Evolutionary conservation across 2,329 filamentous ascomycete genomes (phyloP).

Genomic region (Neonectria faginata): DNA sequence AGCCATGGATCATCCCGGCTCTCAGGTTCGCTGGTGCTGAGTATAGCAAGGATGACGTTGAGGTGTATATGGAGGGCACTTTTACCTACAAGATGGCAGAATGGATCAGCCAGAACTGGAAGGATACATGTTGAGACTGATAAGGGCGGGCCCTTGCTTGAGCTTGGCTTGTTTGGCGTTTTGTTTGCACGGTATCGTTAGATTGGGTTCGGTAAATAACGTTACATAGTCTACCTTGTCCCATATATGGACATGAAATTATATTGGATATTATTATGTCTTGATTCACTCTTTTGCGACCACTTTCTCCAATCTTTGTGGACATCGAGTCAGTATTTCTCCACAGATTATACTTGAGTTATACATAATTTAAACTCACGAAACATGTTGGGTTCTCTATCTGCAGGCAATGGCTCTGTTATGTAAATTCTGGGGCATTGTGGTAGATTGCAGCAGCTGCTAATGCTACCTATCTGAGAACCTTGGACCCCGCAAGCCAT

Average conservation of each 20-base stretch:
- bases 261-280: neutral
- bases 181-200: neutral
- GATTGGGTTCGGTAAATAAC: constrained; percentile 4
- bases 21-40: constrained; percentile 70
- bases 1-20: constrained; percentile 82
- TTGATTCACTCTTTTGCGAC: neutral
- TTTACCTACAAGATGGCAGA: constrained; percentile 66
- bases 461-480: constrained; percentile 39
- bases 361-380: neutral
- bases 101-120: constrained; percentile 72
- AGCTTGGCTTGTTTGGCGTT: constrained; percentile 14
- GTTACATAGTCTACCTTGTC: neutral
- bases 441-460: constrained; percentile 35
- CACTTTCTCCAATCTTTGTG: neutral
- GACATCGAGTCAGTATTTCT: neutral
- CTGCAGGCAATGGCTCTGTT: neutral
- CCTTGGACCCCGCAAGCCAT: constrained; percentile 23
- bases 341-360: neutral
- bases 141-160: neutral
- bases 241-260: neutral
- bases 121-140: constrained; percentile 55
- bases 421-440: constrained; percentile 24
- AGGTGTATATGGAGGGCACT: constrained; percentile 64
- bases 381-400: neutral
- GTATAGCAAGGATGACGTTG: constrained; percentile 61